Evolutionary conservation across 139 green algal genomes (phyloP).

Genomic region (Gonium pectorale): DNA sequence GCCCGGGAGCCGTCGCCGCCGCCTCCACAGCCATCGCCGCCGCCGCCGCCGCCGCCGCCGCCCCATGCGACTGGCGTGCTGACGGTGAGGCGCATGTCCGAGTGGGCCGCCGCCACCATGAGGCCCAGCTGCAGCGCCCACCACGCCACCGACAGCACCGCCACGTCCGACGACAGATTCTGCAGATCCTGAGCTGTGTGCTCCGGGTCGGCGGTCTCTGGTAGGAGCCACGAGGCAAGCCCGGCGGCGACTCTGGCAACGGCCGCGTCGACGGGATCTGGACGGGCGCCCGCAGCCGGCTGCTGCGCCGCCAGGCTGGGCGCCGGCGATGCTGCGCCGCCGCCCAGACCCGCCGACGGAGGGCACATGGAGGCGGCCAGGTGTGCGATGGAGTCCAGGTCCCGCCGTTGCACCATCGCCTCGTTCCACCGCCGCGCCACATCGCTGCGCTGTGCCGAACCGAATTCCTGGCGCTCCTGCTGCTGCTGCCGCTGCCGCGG

Average conservation of each 20-base stretch:
- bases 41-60: background rate
- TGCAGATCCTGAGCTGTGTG: background rate
- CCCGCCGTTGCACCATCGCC: background rate
- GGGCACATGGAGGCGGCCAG: background rate
- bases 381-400: background rate
- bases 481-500: background rate
- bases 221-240: too few species aligned
- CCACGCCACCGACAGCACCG: background rate
- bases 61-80: background rate
- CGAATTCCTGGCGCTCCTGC: background rate
- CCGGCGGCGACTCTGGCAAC: too few species aligned
- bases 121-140: background rate
- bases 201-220: background rate
- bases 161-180: background rate
- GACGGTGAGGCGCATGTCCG: background rate
- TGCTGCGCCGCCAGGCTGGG: background rate
- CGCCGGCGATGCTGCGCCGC: background rate
- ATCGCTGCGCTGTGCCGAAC: background rate
- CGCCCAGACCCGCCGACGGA: background rate
- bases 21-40: background rate
- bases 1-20: background rate
- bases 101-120: conserved; percentile 15
- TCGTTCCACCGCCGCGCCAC: background rate
- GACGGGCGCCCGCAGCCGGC: background rate
- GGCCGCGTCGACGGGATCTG: background rate